Percentiles rank a stretch among this genome's conserved stretches.
phyloP scores from a whole-genome alignment of 2,329 filamentous ascomycete genomes.

The Oidium heveae region DNA sequence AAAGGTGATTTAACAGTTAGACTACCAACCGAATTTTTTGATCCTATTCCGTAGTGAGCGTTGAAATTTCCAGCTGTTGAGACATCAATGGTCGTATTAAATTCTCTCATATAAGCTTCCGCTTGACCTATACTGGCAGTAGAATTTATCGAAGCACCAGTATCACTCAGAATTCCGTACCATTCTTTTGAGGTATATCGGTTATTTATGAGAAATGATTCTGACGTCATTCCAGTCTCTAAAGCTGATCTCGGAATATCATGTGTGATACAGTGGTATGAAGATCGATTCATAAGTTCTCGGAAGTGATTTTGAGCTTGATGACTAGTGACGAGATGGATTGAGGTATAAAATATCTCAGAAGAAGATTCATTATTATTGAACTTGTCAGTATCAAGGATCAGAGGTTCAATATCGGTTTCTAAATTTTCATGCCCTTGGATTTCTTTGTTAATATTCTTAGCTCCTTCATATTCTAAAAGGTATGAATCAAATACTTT shows the following conservation, averaged over 20 bases:
- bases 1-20: background rate
- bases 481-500: background rate
- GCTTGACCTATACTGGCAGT: slow-evolving; percentile 4
- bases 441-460: background rate
- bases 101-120: background rate
- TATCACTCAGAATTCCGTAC: background rate
- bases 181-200: background rate
- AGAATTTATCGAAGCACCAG: background rate
- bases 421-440: background rate
- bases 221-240: background rate
- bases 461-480: background rate
- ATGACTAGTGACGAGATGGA: background rate
- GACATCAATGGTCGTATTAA: background rate
- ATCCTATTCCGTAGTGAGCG: background rate
- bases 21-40: background rate
- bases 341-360: background rate
- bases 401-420: background rate
- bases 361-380: background rate
- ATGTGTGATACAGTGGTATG: background rate
- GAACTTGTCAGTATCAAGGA: background rate
- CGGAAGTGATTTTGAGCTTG: background rate
- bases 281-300: background rate
- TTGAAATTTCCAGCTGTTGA: background rate
- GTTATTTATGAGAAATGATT: background rate
- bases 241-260: background rate